Conservation (phyloP, 2,329 filamentous ascomycete genomes). For the Pezizomycotina sp. region DNA sequence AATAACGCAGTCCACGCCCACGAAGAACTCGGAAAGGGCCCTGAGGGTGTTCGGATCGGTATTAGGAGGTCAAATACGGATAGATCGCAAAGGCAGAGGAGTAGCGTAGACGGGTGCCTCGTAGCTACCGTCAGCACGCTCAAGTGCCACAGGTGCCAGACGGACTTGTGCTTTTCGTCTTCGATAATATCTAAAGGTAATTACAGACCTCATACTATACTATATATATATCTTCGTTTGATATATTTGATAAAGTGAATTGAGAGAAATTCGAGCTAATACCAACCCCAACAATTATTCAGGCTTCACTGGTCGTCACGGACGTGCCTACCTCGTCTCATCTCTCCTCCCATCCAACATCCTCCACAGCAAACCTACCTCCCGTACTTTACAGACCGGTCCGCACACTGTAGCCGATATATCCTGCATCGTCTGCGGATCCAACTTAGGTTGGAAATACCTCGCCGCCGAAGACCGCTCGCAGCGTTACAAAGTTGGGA, state of each 20-base stretch:
- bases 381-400: conserved; percentile 44
- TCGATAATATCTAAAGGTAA: conserved; percentile 43
- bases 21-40: conserved; percentile 1
- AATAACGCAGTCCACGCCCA: background rate
- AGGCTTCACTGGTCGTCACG: conserved; percentile 49
- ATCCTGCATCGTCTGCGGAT: conserved; percentile 39
- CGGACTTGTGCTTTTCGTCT: conserved; percentile 43
- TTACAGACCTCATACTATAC: background rate
- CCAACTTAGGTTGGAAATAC: conserved; percentile 51
- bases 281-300: background rate
- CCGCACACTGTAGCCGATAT: conserved; percentile 50
- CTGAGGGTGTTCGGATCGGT: too few relatives aligned
- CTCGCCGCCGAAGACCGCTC: conserved; percentile 42
- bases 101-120: too few relatives aligned
- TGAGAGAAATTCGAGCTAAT: background rate
- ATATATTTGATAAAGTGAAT: background rate
- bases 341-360: conserved; percentile 35
- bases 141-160: conserved; percentile 42
- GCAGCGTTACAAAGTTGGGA: conserved; percentile 52
- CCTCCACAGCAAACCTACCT: conserved; percentile 38
- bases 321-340: conserved; percentile 45
- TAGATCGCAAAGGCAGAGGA: too few relatives aligned
- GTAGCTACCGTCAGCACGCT: conserved; percentile 26
- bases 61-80: too few relatives aligned
- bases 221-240: background rate